A percentile compares a stretch with the other conserved stretches of the same genome.
Conservation (phyloP, 2,329 filamentous ascomycete genomes). For the Apiospora phragmitis region DNA sequence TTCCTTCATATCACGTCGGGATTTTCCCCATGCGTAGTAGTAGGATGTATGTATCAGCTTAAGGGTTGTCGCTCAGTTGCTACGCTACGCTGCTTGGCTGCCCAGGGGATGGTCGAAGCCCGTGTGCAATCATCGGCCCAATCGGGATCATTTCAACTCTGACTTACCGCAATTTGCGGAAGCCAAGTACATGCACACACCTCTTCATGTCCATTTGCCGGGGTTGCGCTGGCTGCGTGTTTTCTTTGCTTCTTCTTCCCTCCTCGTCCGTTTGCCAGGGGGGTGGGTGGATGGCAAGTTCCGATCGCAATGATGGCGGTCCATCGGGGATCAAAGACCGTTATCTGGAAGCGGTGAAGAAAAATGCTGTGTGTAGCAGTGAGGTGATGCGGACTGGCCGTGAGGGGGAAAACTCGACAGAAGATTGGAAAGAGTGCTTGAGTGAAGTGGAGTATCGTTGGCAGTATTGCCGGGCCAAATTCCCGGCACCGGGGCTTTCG, state of each 20-base stretch:
- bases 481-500: not conserved
- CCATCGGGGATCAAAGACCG: not conserved
- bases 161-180: slow-evolving; percentile 5
- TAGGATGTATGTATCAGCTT: not conserved
- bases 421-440: not conserved
- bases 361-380: not conserved
- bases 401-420: not conserved
- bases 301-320: not conserved
- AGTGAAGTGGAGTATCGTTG: not conserved
- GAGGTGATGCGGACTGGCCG: not conserved
- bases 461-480: slow-evolving; percentile 4
- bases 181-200: not conserved
- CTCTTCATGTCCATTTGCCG: not conserved
- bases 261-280: not conserved
- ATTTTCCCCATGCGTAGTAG: not conserved
- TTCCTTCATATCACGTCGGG: not conserved
- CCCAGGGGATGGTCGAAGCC: not conserved
- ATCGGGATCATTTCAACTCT: not conserved
- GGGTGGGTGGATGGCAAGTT: not conserved
- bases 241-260: not conserved
- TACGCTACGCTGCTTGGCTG: not conserved
- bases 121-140: not conserved
- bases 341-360: not conserved
- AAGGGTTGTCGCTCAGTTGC: not conserved
- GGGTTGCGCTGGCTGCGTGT: not conserved